Conservation (phyloP, 2,329 filamentous ascomycete species). For the Ophiostoma quercus region DNA sequence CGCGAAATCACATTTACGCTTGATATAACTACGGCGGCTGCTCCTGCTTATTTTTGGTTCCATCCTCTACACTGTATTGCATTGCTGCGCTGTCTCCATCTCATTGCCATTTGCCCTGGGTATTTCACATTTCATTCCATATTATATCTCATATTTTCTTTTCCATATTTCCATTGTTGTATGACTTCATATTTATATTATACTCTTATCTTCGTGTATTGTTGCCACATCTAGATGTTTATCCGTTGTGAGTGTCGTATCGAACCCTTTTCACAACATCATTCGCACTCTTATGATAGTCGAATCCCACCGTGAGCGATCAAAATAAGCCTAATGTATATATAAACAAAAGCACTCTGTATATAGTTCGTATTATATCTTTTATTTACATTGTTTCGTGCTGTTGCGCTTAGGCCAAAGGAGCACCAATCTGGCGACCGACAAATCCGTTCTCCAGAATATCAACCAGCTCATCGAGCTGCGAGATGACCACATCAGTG, state of each 20-base stretch:
- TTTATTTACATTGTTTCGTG: background rate
- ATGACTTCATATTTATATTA: background rate
- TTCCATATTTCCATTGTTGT: constrained; percentile 9
- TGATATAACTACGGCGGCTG: background rate
- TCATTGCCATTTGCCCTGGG: background rate
- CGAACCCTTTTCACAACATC: too few species aligned
- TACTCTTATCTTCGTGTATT: background rate
- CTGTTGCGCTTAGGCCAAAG: background rate
- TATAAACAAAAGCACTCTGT: too few species aligned
- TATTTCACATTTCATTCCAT: background rate
- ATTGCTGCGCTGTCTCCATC: background rate
- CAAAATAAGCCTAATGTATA: too few species aligned
- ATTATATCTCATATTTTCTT: constrained; percentile 10
- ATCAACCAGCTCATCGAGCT: constrained; percentile 69
- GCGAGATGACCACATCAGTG: constrained; percentile 67
- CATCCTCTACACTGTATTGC: background rate
- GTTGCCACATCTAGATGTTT: background rate
- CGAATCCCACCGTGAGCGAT: too few species aligned
- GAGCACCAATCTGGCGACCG: constrained; percentile 21
- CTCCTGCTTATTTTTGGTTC: background rate
- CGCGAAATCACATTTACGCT: background rate
- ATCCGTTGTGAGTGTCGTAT: too few species aligned
- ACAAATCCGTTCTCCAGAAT: constrained; percentile 70
- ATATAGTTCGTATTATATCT: background rate
- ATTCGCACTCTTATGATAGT: too few species aligned